Percentiles rank a stretch among this genome's conserved stretches.
These are phyloP conservation scores for Saccharomycopsis sp. DNA, from an alignment of 805 yeast species.

Conservation along the genomic window DNA sequence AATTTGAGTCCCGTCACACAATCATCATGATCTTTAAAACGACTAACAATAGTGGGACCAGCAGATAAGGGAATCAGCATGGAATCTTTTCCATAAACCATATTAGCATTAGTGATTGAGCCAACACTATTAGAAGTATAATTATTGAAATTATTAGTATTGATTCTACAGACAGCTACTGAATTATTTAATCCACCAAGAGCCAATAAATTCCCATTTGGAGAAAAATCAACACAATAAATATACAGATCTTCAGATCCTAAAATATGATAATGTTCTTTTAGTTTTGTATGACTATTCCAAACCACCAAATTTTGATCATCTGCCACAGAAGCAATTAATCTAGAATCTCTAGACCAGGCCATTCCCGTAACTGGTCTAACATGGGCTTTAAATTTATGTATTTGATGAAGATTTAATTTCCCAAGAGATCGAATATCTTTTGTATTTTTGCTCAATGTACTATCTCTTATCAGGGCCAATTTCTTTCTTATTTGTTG, in stretches of 20 bases:
- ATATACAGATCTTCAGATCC: constrained; percentile 62
- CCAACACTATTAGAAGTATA: neutral
- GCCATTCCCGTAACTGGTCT: constrained; percentile 60
- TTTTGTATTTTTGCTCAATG: constrained; percentile 5
- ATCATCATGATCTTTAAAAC: constrained; percentile 73
- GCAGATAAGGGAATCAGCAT: no score
- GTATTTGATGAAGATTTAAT: constrained; percentile 6
- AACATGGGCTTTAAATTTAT: constrained; percentile 33
- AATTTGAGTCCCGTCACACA: constrained; percentile 72
- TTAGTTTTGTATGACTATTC: constrained; percentile 68
- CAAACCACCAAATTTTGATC: constrained; percentile 81
- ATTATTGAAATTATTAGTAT: neutral
- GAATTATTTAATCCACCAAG: constrained; percentile 77
- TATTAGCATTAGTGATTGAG: no score
- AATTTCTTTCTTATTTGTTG: constrained; percentile 7
- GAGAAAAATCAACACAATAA: constrained; percentile 61
- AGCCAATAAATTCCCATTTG: constrained; percentile 56
- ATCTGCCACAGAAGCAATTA: constrained; percentile 64
- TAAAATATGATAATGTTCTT: constrained; percentile 37
- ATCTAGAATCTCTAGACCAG: constrained; percentile 57
- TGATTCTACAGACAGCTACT: constrained; percentile 52
- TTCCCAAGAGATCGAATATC: neutral
- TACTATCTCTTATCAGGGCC: constrained; percentile 5
- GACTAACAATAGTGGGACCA: constrained; percentile 15
- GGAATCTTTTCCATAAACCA: constrained; percentile 1